Conservation (phyloP, 495 filamentous ascomycete species). For the Penicillium goetzii region DNA sequence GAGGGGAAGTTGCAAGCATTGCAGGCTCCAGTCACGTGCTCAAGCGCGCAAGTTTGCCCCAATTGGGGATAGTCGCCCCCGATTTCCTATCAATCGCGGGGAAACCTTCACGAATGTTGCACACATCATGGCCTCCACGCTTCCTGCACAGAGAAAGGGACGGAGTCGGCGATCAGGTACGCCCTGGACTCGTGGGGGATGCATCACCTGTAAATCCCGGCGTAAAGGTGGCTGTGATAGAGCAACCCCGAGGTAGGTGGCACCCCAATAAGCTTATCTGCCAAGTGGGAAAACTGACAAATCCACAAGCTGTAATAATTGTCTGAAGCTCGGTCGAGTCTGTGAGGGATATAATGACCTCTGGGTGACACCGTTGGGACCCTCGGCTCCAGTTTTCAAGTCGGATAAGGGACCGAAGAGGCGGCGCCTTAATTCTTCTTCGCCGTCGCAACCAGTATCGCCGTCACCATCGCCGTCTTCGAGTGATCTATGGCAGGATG, state of each 20-base stretch:
- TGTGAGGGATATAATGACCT: constrained; percentile 53
- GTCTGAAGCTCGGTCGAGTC: constrained; percentile 40
- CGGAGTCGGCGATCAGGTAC: constrained; percentile 40
- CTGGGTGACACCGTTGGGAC: constrained; percentile 46
- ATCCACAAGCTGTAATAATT: constrained; percentile 44
- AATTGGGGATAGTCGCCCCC: constrained; percentile 22
- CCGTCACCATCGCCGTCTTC: constrained; percentile 29
- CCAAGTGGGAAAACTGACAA: constrained; percentile 11
- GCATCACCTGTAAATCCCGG: constrained; percentile 49
- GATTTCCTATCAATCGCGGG: constrained; percentile 31
- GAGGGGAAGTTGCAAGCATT: too few relatives aligned
- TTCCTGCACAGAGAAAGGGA: constrained; percentile 24
- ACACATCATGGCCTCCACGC: constrained; percentile 16
- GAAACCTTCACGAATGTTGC: constrained; percentile 5
- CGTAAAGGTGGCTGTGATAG: constrained; percentile 51
- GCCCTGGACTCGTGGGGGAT: constrained; percentile 50
- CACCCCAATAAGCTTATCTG: neutral
- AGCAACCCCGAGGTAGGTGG: constrained; percentile 44
- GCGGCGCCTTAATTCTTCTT: constrained; percentile 26
- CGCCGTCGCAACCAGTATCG: constrained; percentile 21
- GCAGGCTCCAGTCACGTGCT: constrained; percentile 22
- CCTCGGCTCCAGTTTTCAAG: constrained; percentile 39
- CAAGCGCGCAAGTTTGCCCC: constrained; percentile 19
- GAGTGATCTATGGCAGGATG: constrained; percentile 20
- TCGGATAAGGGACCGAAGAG: constrained; percentile 32